Conservation (phyloP, 202 grass and related monocot species). For the Schoenoplectus tabernaemontani region DNA sequence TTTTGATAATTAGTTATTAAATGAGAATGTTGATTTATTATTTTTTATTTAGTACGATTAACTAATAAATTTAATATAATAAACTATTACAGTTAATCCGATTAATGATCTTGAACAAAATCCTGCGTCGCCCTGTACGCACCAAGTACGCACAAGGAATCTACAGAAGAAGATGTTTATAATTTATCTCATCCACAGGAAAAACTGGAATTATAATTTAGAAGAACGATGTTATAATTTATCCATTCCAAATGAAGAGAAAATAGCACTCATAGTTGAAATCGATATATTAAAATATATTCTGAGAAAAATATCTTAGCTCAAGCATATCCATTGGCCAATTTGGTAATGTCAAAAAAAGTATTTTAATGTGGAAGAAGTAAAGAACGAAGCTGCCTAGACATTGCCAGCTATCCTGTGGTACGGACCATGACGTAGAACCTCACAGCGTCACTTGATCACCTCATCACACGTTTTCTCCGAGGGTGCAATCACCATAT, state of each 20-base stretch:
- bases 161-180: too few species aligned
- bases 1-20: too few species aligned
- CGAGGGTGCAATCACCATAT: background rate
- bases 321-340: background rate
- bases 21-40: too few species aligned
- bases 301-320: background rate
- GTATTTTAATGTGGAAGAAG: background rate
- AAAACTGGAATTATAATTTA: background rate
- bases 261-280: background rate
- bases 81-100: too few species aligned
- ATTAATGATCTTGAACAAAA: too few species aligned
- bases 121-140: too few species aligned
- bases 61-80: too few species aligned
- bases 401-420: constrained; percentile 1
- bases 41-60: too few species aligned
- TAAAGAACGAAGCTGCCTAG: constrained; percentile 10
- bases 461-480: background rate
- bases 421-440: background rate
- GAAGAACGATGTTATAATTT: background rate
- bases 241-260: background rate
- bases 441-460: background rate
- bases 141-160: too few species aligned
- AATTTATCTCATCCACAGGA: background rate
- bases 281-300: background rate
- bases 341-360: background rate